Conservation (phyloP, 148 eudicot genomes). For the Rhododendron williamsianum region DNA sequence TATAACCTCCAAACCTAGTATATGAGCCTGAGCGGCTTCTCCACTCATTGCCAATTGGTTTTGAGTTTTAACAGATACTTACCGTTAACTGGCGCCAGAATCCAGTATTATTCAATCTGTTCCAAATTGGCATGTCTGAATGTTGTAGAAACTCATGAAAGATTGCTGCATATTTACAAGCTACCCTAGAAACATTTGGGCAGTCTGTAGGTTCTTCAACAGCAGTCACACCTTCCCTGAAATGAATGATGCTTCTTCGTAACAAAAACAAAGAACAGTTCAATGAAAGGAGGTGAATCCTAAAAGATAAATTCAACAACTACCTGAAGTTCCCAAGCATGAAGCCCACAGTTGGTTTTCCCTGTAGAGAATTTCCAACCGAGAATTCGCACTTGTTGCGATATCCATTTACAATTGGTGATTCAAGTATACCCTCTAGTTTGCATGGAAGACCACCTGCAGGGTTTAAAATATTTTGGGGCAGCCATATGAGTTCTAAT, state of each 20-base stretch:
- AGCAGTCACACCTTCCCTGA: slow-evolving; percentile 96
- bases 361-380: slow-evolving; percentile 75
- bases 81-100: slow-evolving; percentile 99
- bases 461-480: slow-evolving; percentile 16
- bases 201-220: slow-evolving; percentile 87
- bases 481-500: background rate
- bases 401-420: slow-evolving; percentile 78
- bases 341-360: slow-evolving; percentile 83
- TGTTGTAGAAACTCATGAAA: slow-evolving; percentile 79
- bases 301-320: background rate
- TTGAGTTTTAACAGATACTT: slow-evolving; percentile 16
- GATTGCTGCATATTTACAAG: slow-evolving; percentile 63
- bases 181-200: slow-evolving; percentile 74
- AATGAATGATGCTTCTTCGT: slow-evolving; percentile 7
- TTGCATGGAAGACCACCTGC: slow-evolving; percentile 94
- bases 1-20: too few relatives aligned
- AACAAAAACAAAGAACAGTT: background rate
- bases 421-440: slow-evolving; percentile 81
- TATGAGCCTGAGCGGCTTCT: background rate
- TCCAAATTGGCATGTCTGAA: slow-evolving; percentile 82
- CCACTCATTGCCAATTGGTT: background rate
- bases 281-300: background rate
- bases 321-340: slow-evolving; percentile 96
- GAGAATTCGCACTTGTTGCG: slow-evolving; percentile 98
- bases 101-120: slow-evolving; percentile 78